Evolutionary conservation across 2,329 filamentous ascomycete genomes (phyloP).

Genomic region (Blastomyces emzantsi): DNA sequence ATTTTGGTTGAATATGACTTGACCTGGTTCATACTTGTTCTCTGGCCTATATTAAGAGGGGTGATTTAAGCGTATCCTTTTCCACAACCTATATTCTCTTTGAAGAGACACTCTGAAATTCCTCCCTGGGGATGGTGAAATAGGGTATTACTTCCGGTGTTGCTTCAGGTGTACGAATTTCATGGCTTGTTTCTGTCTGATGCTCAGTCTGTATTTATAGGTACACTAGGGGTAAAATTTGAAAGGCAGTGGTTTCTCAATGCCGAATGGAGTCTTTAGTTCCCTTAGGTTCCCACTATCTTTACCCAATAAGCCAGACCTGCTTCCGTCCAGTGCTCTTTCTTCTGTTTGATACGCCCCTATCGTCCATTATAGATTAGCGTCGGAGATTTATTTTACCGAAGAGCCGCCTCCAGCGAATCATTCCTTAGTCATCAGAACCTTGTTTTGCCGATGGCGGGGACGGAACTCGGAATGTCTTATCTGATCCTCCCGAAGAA

Average conservation of each 20-base stretch:
- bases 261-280: not conserved
- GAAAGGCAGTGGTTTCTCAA: not conserved
- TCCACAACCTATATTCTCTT: not conserved
- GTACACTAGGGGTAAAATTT: not conserved
- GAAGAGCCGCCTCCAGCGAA: not conserved
- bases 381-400: not conserved
- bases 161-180: not conserved
- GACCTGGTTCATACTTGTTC: not conserved
- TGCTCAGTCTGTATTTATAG: conserved; percentile 3
- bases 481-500: too few species aligned
- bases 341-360: too few species aligned
- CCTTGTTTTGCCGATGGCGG: too few species aligned
- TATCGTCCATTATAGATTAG: too few species aligned
- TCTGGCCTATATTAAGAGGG: not conserved
- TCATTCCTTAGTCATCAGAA: not conserved
- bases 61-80: not conserved
- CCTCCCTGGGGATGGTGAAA: not conserved
- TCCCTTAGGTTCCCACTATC: not conserved
- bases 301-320: too few species aligned
- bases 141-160: not conserved
- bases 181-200: not conserved
- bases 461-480: not conserved
- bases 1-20: not conserved
- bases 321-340: too few species aligned
- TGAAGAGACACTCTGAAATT: not conserved